Base-by-base conservation (phyloP, 169 alveolate genomes). In the Theileria annulata region DNA sequence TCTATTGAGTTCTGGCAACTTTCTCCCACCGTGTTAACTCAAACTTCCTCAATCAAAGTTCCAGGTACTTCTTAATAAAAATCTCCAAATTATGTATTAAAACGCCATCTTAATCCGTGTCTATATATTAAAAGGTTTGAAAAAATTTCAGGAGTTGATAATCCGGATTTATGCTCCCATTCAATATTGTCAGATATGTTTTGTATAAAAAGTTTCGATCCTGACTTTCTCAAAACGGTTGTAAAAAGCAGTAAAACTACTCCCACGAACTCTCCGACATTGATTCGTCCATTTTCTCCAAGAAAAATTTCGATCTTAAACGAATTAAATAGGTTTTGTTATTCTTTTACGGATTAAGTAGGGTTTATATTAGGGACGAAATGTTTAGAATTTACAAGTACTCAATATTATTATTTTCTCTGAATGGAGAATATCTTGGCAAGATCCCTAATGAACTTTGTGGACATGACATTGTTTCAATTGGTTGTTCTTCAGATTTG, bases 1-100 rank as follows among this genome's bases (percentile, higher is more conserved):
- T 77, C 75, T 84, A 89, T 89, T 1, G 94, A 89, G 33, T 89
- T 89, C 75, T 89, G 94, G 94, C 91, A 89, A 21, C 87, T 89
- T 28, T 83, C 84, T 19, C 70, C 91, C n/a, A 71, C 71, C 37
- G n/a, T 33, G 42, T 48, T 80, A 19, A 21, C 30, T 0, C 71
- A 78, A 13, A 80, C 87, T 23, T n/a, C 69, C 12, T 73, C 60
- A 33, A 66, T 80, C 0, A 23, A 51, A 5, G 31, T 80, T 49
- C 81, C 59, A 33, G 87, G 87, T 80, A 13, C 19, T 69, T 31
- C 8, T 0, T 42, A 48, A 30, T 19, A 31, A 68, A 15, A 17
- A 12, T 15, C 68, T 21, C 19, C 12, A 67, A 12, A 48, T 15
- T 13, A 48, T 48, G 12, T 48, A 13, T 48, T 13, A 12, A 13